Percentiles rank a stretch among this genome's conserved stretches.
phyloP scores from a whole-genome alignment of 352 stramenopile species.

The Phytophthora parvispora region DNA sequence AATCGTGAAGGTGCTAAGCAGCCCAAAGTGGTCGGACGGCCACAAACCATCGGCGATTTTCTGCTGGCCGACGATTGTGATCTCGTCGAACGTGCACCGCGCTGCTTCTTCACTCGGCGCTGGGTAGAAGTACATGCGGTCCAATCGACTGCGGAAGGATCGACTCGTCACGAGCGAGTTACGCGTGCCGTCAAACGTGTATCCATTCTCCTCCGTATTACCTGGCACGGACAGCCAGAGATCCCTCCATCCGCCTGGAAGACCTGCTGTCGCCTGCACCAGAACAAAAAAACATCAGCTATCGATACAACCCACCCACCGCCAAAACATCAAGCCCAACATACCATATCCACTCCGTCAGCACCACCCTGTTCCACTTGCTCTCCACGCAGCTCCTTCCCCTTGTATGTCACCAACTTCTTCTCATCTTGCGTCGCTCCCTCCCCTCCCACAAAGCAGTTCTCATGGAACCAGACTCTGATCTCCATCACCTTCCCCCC shows the following conservation, averaged over 20 bases:
- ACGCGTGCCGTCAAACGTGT: constrained; percentile 74
- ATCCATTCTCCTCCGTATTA: constrained; percentile 82
- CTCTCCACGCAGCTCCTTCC: constrained; percentile 12
- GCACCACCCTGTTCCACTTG: constrained; percentile 1
- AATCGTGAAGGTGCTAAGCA: constrained; percentile 63
- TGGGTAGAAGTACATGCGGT: constrained; percentile 82
- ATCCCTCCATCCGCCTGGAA: constrained; percentile 73
- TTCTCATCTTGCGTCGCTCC: constrained; percentile 54
- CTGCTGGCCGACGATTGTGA: constrained; percentile 73
- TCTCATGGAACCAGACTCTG: constrained; percentile 66
- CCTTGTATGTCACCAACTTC: constrained; percentile 34
- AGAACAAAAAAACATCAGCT: constrained; percentile 1
- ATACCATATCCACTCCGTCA: constrained; percentile 34
- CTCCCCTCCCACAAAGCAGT: constrained; percentile 51
- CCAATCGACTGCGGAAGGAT: constrained; percentile 75
- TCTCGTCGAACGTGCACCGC: constrained; percentile 42
- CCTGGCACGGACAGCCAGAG: constrained; percentile 72
- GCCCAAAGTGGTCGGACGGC: constrained; percentile 82
- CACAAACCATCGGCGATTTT: constrained; percentile 76
- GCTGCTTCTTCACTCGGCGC: constrained; percentile 13
- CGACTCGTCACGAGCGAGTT: constrained; percentile 72
- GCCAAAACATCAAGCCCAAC: not conserved
- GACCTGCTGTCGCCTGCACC: constrained; percentile 47
- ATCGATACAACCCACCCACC: not conserved
- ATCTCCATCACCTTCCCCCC: constrained; percentile 60